Conservation (phyloP, 805 yeast species). For the Teunomyces pallodes region DNA sequence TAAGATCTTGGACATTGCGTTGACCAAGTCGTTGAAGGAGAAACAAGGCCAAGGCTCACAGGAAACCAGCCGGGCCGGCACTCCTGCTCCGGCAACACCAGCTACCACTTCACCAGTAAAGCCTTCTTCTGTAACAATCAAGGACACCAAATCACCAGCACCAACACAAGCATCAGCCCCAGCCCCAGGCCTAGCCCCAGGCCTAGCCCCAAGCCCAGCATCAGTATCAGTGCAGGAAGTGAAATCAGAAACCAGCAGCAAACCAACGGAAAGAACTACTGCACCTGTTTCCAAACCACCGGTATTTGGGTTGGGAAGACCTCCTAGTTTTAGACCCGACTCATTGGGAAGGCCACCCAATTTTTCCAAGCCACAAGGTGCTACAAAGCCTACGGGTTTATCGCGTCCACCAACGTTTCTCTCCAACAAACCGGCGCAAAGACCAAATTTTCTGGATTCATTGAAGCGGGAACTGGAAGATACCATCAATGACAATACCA, state of each 20-base stretch:
- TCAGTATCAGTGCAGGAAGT: neutral
- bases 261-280: neutral
- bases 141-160: neutral
- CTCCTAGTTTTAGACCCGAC: constrained; percentile 20
- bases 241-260: neutral
- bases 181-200: neutral
- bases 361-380: constrained; percentile 23
- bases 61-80: constrained; percentile 15
- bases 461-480: constrained; percentile 7
- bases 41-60: constrained; percentile 26
- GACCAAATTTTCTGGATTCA: constrained; percentile 5
- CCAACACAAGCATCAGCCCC: neutral
- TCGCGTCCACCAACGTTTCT: constrained; percentile 38
- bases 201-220: neutral
- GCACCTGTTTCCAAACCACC: constrained; percentile 18
- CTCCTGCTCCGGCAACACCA: constrained; percentile 10
- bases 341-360: constrained; percentile 26
- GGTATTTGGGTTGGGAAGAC: constrained; percentile 22
- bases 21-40: constrained; percentile 68
- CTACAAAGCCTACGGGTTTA: constrained; percentile 31
- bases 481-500: constrained; percentile 5
- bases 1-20: constrained; percentile 73
- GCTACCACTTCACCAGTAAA: constrained; percentile 5
- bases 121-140: neutral
- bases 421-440: constrained; percentile 24